Conservation (phyloP, 305 asterid genomes). For the Caryopteris hybrid region DNA sequence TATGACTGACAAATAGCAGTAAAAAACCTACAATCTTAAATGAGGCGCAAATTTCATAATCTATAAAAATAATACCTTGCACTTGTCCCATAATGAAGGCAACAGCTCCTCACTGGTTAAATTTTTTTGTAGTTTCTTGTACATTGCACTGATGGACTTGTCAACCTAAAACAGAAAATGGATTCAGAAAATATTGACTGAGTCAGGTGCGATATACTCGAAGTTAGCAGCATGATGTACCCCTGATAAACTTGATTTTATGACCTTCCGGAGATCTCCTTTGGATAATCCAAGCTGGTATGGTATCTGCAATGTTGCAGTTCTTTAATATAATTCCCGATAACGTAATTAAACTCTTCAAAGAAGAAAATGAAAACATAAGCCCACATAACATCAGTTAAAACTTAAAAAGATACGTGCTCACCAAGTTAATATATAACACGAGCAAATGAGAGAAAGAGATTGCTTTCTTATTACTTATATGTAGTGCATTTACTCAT, state of each 20-base stretch:
- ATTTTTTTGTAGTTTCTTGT: conserved; percentile 82
- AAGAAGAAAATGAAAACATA: background rate
- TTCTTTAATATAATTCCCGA: no score
- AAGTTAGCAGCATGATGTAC: conserved; percentile 38
- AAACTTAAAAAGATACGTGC: background rate
- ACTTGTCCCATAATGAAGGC: conserved; percentile 99
- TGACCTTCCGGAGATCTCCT: conserved; percentile 83
- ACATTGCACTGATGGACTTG: conserved; percentile 71
- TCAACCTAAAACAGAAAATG: conserved; percentile 54
- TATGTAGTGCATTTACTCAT: no score
- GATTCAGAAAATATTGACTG: conserved; percentile 10
- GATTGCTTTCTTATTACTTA: no score
- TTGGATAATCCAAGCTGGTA: conserved; percentile 91
- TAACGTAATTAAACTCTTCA: conserved; percentile 3
- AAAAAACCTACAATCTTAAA: conserved; percentile 4
- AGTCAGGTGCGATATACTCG: background rate
- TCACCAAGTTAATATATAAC: background rate
- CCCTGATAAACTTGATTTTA: conserved; percentile 85
- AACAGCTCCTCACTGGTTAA: conserved; percentile 81
- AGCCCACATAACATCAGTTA: background rate
- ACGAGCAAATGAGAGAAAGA: background rate
- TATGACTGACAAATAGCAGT: background rate
- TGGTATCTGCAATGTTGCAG: conserved; percentile 61
- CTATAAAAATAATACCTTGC: conserved; percentile 64
- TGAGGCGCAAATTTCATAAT: background rate